Evolutionary conservation across 1,284 basidiomycete genomes (phyloP), one percentile per base, ranked within the genome.

Genomic region (Leccinum subspadiceum): DNA sequence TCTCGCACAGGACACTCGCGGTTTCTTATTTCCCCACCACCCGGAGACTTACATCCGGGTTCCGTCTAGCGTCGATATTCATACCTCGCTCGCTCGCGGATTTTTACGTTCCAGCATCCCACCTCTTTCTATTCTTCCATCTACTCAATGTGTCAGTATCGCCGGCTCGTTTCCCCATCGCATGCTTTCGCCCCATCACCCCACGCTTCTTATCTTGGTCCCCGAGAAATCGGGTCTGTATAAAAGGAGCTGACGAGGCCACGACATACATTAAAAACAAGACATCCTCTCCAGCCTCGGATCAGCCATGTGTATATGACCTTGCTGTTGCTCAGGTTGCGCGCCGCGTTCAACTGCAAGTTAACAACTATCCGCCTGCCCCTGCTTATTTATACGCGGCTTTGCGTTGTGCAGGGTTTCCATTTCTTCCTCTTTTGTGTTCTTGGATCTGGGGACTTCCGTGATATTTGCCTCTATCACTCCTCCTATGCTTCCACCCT

Each of bases 381-480:
- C 61, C 60, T 75, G 74, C 74, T 75, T 80, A 79, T 80, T 79
- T 81, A 81, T 79, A 70, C 70, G 70, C 66, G 64, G 50, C 64
- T 63, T 68, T 62, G 68, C 65, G 70, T 65, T 66, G 67, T 63
- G 63, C 67, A 68, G 71, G 73, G 72, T 65, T 70, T 71, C 65
- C 72, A 76, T 76, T 69, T 71, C 62, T 67, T 53, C 66, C 54
- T 63, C 59, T 65, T 66, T 65, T 77, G 73, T 77, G 73, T 75
- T 79, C 72, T 79, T 79, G 78, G 75, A 75, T 79, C 73, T 72
- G 78, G 73, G 77, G 75, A 76, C 74, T 65, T 56, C 55, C 68
- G 68, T 73, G 65, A 62, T 70, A 73, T 70, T 67, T 67, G 61
- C 46, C 29, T 53, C 52, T 35, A 56, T 60, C 67, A 54, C 58